Base-by-base conservation (phyloP, 176 grass and related monocot genomes). In the Zizania latifolia region DNA sequence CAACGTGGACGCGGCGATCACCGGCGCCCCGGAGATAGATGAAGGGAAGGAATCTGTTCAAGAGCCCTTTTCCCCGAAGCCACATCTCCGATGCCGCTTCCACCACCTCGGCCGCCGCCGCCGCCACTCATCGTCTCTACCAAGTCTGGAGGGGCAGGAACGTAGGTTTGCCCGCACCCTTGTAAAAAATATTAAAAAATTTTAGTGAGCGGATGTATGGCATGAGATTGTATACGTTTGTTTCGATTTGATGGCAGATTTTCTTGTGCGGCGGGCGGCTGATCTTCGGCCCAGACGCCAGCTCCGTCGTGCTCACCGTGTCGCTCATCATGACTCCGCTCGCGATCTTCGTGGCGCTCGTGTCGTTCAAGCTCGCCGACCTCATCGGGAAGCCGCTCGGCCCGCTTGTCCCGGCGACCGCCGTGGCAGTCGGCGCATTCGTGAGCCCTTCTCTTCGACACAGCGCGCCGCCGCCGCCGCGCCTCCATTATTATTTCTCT, bases 81-180 rank as follows among this genome's bases (percentile, higher is more conserved):
- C 30, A 69, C 75, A 41, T 34, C 90, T 69, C 74, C 76, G 72
- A 87, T 29, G 65, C 64, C 59, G 85, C 92, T 19, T 53, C 48
- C 48, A 9, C 48, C 12, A 83, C 66, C 58, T 40, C 82, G 11
- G 74, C 76, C 46, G 53, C 58, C 46, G 40, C 48, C 48, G 48
- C 71, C 70, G 9, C 82, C 57, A 73, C 71, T 32, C 82, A 85
- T 58, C 83, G 89, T 29, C 32, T 87, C 19, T 92, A 96, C 80
- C 92, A 96, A 92, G 77, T 96, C 28, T 96, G 92, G 92, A 82
- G 81, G 72, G 92, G 92, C 50, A 92, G 82, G 48, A 96, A 96
- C 82, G 92, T 96, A 72, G 8, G 75, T 39, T 40, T 8, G 4
- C 32, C 54, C 51, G 40, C n/a, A n/a, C 8, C 13, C 9, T 0